Conservation (phyloP, 2,329 filamentous ascomycete species). For the Aspergillus fijiensis region DNA sequence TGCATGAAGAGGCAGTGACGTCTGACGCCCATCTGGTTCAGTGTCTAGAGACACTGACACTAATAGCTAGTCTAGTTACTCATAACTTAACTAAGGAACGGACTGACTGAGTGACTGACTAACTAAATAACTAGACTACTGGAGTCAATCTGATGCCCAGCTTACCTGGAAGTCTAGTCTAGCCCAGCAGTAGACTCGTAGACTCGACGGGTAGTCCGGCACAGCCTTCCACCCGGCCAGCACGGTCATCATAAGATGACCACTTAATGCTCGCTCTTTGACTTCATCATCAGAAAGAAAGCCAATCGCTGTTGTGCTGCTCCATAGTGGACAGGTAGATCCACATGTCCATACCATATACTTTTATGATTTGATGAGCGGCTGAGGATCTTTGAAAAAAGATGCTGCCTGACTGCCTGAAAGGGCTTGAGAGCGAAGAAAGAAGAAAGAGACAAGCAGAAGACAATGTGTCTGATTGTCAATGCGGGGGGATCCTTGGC, state of each 20-base stretch:
- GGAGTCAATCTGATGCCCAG: not conserved
- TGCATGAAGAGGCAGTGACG: not conserved
- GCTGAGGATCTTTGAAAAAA: no score
- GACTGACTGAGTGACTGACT: no score
- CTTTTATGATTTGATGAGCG: no score
- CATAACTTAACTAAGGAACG: no score
- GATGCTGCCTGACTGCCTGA: no score
- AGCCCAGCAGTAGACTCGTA: not conserved
- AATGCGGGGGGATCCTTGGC: constrained; percentile 7
- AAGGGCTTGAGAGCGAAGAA: not conserved
- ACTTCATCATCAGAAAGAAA: not conserved
- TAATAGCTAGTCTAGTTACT: no score
- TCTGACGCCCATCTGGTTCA: not conserved
- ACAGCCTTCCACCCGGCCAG: not conserved
- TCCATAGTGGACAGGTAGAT: no score
- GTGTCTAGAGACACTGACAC: not conserved
- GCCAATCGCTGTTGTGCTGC: no score
- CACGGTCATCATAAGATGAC: constrained; percentile 5
- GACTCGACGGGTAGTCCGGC: constrained; percentile 1
- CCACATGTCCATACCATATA: no score
- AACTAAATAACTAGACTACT: not conserved
- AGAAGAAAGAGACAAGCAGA: not conserved
- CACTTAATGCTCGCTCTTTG: not conserved
- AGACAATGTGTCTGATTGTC: not conserved
- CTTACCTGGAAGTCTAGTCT: not conserved